Evolutionary conservation across 306 rosid genomes (phyloP), one percentile per base, ranked within the genome.

Genomic region (Prinsepia uniflora): DNA sequence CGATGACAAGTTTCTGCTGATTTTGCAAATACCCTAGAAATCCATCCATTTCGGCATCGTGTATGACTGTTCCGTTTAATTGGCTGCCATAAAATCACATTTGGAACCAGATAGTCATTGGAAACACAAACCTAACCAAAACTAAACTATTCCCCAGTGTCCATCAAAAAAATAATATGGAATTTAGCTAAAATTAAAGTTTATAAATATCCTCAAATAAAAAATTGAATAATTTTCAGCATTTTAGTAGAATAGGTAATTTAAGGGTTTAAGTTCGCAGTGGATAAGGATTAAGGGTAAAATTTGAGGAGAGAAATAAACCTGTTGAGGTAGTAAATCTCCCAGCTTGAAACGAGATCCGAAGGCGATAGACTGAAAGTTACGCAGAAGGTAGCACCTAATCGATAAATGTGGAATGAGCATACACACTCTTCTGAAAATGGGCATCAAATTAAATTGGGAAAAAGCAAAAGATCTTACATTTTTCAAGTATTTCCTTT

Each of bases 281-380:
- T 46, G 30, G 45, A 36, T 42, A 24, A 20, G 44, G 20, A 17
- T 8, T 3, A 44, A 20, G 3, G 40, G 1, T 71, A 62, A 8
- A 18, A 36, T 18, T n/a, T 22, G 54, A 48, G 47, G 71, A 63
- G 62, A 41, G 45, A 59, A 22, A 50, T 55, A 66, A 19, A 94
- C 97, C 99, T 91, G 80, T 94, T 94, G 71, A 91, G 99, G 75
- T 90, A 90, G 84, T 94, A 86, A 67, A 82, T 80, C 75, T 89
- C 98, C 98, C 98, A 94, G 78, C 86, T 83, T 18, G 97, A 91
- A 72, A 89, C 91, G 57, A 94, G 82, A 71, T 91, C 96, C 4
- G 91, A 82, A 78, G 97, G 88, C 71, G 70, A 86, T 61, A 94
- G 87, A 70, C 71, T 79, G 85, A 86, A 91, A 81, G 87, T 89